Conservation (phyloP, 208 protist species). For the Angomonas desouzai region DNA sequence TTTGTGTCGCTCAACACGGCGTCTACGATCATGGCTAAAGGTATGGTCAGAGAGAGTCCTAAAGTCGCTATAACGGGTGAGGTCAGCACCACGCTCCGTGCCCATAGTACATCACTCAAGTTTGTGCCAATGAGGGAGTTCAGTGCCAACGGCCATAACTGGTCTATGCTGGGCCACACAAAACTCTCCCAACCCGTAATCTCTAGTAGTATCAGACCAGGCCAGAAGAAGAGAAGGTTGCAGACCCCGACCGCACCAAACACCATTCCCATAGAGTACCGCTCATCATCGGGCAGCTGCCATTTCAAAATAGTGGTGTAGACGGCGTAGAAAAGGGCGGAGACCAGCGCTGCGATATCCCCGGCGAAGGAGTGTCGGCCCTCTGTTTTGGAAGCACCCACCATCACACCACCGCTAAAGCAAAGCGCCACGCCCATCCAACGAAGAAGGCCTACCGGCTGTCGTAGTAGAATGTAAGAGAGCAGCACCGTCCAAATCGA, state of each 20-base stretch:
- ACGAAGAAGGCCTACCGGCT: slow-evolving; percentile 43
- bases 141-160: slow-evolving; percentile 70
- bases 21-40: slow-evolving; percentile 86
- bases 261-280: slow-evolving; percentile 81
- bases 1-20: slow-evolving; percentile 31
- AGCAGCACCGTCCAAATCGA: slow-evolving; percentile 85
- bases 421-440: slow-evolving; percentile 58
- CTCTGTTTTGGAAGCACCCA: slow-evolving; percentile 42
- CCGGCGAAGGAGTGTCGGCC: slow-evolving; percentile 32
- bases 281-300: slow-evolving; percentile 76
- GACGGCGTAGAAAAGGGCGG: slow-evolving; percentile 85
- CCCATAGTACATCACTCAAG: slow-evolving; percentile 90
- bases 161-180: slow-evolving; percentile 36
- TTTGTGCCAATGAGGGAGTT: slow-evolving; percentile 89
- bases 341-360: slow-evolving; percentile 67
- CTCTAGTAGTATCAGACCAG: slow-evolving; percentile 61
- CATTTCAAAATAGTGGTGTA: slow-evolving; percentile 86
- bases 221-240: slow-evolving; percentile 77
- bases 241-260: slow-evolving; percentile 85
- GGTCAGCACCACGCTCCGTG: slow-evolving; percentile 83
- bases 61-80: slow-evolving; percentile 89
- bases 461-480: slow-evolving; percentile 62
- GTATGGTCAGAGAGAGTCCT: slow-evolving; percentile 85
- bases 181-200: slow-evolving; percentile 59
- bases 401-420: slow-evolving; percentile 59